phyloP scores from a whole-genome alignment of 306 rosid species.

The Sicyos edulis region DNA sequence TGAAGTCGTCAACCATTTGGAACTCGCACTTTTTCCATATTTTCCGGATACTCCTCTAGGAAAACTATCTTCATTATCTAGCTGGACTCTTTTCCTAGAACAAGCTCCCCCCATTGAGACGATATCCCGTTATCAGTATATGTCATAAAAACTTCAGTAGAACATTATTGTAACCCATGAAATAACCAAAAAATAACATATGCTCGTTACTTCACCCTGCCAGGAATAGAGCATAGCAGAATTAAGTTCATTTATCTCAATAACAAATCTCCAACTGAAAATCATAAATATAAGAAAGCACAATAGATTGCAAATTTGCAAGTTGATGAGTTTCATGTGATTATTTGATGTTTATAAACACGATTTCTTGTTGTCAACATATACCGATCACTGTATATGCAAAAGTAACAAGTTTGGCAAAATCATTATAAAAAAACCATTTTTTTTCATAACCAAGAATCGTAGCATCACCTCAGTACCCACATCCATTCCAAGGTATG shows the following conservation, averaged over 20 bases:
- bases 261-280: background rate
- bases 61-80: slow-evolving; percentile 40
- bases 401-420: background rate
- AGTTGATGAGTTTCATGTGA: no score
- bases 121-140: slow-evolving; percentile 34
- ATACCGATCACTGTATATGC: background rate
- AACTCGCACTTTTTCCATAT: slow-evolving; percentile 77
- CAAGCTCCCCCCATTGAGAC: slow-evolving; percentile 88
- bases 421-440: background rate
- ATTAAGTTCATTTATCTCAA: slow-evolving; percentile 24
- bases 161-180: slow-evolving; percentile 33
- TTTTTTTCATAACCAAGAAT: background rate
- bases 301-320: background rate
- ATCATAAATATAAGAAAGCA: slow-evolving; percentile 16
- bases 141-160: slow-evolving; percentile 35
- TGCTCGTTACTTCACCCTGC: slow-evolving; percentile 38
- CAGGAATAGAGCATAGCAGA: slow-evolving; percentile 24
- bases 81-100: slow-evolving; percentile 73
- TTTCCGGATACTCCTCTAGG: slow-evolving; percentile 42
- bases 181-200: slow-evolving; percentile 31
- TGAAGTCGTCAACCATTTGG: slow-evolving; percentile 79
- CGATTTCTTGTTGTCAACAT: background rate
- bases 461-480: no score
- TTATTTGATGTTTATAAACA: slow-evolving; percentile 20
- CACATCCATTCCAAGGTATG: no score